A percentile compares a stretch with the other conserved stretches of the same genome.
phyloP scores from a whole-genome alignment of 306 rosid species.

The Hippophae gyantsensis region DNA sequence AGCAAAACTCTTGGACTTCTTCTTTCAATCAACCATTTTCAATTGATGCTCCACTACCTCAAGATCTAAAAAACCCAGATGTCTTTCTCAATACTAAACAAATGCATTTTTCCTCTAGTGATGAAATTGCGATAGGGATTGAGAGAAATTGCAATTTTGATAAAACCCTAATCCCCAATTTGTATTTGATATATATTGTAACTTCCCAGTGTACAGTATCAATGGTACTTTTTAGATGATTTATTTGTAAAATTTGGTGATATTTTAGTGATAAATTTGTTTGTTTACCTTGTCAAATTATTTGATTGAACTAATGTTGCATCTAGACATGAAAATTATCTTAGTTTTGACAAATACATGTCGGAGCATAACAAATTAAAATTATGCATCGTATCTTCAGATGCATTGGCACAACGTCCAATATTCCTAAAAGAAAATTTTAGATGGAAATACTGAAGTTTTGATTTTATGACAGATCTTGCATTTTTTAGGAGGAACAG shows the following conservation, averaged over 20 bases:
- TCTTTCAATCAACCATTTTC: slow-evolving; percentile 10
- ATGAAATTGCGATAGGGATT: slow-evolving; percentile 25
- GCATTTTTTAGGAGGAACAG: slow-evolving; percentile 65
- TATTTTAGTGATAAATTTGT: too few relatives aligned
- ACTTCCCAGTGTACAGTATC: too few relatives aligned
- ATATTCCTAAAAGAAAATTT: too few relatives aligned
- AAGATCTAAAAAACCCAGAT: neutral
- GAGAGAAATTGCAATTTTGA: slow-evolving; percentile 27
- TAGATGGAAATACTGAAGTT: neutral
- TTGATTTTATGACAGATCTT: slow-evolving; percentile 21
- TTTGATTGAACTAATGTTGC: too few relatives aligned
- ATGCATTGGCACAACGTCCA: neutral
- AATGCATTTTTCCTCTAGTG: slow-evolving; percentile 21
- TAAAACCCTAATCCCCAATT: slow-evolving; percentile 1
- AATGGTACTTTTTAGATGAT: too few relatives aligned
- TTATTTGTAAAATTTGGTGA: too few relatives aligned
- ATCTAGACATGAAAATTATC: too few relatives aligned
- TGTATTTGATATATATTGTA: too few relatives aligned
- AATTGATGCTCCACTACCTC: slow-evolving; percentile 2
- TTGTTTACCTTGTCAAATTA: too few relatives aligned
- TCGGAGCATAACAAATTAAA: neutral
- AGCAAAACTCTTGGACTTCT: slow-evolving; percentile 5
- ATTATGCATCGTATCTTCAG: neutral
- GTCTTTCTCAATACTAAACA: neutral
- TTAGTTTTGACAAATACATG: neutral